Conservation (phyloP, 164 flowering plant species). For the Houttuynia cordata region DNA sequence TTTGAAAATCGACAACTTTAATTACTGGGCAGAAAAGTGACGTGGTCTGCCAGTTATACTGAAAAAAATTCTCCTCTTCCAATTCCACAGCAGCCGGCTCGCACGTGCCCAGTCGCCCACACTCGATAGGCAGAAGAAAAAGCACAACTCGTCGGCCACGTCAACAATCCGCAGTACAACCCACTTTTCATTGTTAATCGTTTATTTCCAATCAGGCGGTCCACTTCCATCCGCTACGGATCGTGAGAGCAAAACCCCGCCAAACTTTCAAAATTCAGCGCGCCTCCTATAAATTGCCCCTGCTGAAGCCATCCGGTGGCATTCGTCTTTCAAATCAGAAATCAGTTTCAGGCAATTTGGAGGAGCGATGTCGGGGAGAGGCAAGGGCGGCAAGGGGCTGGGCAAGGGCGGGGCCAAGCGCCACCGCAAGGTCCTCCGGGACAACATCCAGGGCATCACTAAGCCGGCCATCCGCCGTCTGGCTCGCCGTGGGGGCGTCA, state of each 20-base stretch:
- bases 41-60: too few relatives aligned
- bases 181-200: neutral
- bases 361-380: conserved; percentile 15
- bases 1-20: too few relatives aligned
- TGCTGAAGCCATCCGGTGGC: too few relatives aligned
- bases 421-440: conserved; percentile 19
- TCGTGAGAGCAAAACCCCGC: neutral
- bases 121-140: neutral
- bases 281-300: neutral
- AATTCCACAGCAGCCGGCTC: too few relatives aligned
- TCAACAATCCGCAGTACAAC: conserved; percentile 3
- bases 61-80: too few relatives aligned
- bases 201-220: neutral
- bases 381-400: conserved; percentile 25
- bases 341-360: neutral
- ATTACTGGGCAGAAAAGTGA: too few relatives aligned
- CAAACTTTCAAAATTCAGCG: conserved; percentile 1
- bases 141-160: neutral
- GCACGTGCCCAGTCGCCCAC: too few relatives aligned
- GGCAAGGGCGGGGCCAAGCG: conserved; percentile 26
- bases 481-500: conserved; percentile 16
- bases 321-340: neutral
- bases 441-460: conserved; percentile 22
- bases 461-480: conserved; percentile 19
- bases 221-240: neutral